Evolutionary conservation across 106 monocot species (phyloP).

Genomic region (Dendrobium officinale): DNA sequence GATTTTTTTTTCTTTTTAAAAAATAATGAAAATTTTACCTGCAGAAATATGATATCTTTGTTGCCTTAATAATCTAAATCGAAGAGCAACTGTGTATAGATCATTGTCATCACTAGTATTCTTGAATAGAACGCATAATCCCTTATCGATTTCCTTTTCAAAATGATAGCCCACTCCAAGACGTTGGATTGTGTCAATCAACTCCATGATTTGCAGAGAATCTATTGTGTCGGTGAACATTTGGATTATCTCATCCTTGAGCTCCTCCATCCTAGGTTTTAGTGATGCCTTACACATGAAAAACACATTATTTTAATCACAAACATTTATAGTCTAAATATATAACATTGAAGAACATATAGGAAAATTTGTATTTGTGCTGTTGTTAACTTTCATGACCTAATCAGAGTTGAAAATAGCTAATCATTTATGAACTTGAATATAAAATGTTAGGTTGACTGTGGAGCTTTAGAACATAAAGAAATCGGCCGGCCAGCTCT

Average conservation of each 20-base stretch:
- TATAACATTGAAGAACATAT: no score
- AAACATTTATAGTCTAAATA: no score
- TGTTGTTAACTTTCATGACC: no score
- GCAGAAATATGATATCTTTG: not conserved
- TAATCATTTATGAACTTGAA: no score
- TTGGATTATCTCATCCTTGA: not conserved
- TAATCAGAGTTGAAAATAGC: no score
- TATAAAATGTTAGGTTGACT: no score
- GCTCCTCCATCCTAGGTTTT: not conserved
- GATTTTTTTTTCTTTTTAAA: no score
- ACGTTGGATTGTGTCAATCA: not conserved
- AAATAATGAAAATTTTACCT: not conserved
- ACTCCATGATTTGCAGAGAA: not conserved
- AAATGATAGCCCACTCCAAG: slow-evolving; percentile 3
- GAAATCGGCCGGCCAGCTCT: no score
- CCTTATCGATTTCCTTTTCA: not conserved
- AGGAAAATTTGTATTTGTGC: no score
- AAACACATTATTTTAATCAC: no score
- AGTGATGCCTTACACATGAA: not conserved
- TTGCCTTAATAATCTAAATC: not conserved
- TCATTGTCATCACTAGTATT: not conserved
- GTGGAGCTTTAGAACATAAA: no score
- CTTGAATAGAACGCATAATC: not conserved
- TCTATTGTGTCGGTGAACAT: not conserved
- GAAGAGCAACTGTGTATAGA: not conserved